A percentile compares a stretch with the other conserved stretches of the same genome.
Conservation (phyloP, 805 yeast genomes). For the Danielia oregonensis region DNA sequence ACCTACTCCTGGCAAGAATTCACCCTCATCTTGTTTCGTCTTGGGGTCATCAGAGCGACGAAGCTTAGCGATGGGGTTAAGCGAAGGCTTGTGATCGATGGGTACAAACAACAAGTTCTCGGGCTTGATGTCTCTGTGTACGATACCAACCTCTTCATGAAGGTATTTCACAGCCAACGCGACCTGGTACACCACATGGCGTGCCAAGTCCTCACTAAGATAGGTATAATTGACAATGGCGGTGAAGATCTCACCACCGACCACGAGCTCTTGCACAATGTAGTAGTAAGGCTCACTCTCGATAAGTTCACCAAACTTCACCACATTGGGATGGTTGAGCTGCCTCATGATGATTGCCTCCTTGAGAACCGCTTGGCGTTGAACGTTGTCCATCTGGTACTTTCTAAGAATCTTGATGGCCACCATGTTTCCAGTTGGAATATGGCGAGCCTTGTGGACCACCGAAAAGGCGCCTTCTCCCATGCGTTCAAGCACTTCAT, state of each 20-base stretch:
- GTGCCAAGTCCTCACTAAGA: conserved; percentile 65
- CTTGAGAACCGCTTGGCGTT: conserved; percentile 56
- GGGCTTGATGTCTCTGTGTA: conserved; percentile 80
- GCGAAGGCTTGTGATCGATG: conserved; percentile 45
- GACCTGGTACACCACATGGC: conserved; percentile 71
- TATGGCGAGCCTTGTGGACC: conserved; percentile 69
- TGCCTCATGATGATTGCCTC: conserved; percentile 74
- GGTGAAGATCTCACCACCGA: conserved; percentile 80
- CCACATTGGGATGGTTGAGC: conserved; percentile 57
- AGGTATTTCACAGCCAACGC: conserved; percentile 66
- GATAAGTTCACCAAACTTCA: conserved; percentile 49
- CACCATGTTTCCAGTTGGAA: conserved; percentile 39
- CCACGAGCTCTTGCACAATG: conserved; percentile 61
- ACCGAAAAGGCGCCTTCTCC: conserved; percentile 92
- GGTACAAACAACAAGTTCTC: conserved; percentile 69
- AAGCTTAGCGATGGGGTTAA: conserved; percentile 30
- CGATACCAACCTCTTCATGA: conserved; percentile 59
- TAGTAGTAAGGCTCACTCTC: conserved; percentile 55
- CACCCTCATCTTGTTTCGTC: conserved; percentile 60
- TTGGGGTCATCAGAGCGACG: conserved; percentile 55
- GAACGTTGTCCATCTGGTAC: conserved; percentile 46
- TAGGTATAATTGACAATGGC: conserved; percentile 76
- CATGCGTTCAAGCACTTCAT: conserved; percentile 31
- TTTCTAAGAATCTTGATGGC: conserved; percentile 80
- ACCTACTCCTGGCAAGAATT: conserved; percentile 48